Percentiles rank a stretch among this genome's conserved stretches.
These are phyloP conservation scores for Ceratocystis eucalypticola DNA, from an alignment of 2,329 filamentous ascomycete genomes.

Conservation along the genomic window DNA sequence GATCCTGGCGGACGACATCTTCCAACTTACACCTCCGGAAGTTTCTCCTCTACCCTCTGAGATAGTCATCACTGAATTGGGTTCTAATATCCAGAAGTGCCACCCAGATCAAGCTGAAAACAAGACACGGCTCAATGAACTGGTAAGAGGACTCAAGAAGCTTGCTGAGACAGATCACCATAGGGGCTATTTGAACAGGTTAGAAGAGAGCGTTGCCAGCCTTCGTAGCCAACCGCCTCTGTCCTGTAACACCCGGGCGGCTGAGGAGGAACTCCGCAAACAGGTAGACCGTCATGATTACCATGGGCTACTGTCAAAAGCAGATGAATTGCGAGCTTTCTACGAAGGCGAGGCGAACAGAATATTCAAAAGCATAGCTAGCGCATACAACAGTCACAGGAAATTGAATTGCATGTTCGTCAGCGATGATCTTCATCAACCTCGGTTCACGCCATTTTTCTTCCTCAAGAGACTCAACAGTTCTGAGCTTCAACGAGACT, in stretches of 20 bases:
- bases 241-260: neutral
- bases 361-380: neutral
- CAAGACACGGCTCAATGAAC: neutral
- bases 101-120: neutral
- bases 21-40: neutral
- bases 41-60: neutral
- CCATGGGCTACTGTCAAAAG: neutral
- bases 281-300: neutral
- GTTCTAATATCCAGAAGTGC: neutral
- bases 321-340: neutral
- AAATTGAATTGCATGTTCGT: neutral
- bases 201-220: neutral
- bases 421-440: neutral
- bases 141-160: neutral
- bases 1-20: neutral
- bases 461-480: conserved; percentile 27
- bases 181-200: conserved; percentile 1
- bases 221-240: neutral
- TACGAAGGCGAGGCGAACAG: neutral
- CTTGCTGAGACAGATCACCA: neutral
- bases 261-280: neutral
- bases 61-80: neutral
- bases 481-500: conserved; percentile 25
- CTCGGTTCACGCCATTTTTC: conserved; percentile 23
- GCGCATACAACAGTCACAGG: neutral